Conservation (phyloP, 2,329 filamentous ascomycete genomes). For the Fusarium sp. region DNA sequence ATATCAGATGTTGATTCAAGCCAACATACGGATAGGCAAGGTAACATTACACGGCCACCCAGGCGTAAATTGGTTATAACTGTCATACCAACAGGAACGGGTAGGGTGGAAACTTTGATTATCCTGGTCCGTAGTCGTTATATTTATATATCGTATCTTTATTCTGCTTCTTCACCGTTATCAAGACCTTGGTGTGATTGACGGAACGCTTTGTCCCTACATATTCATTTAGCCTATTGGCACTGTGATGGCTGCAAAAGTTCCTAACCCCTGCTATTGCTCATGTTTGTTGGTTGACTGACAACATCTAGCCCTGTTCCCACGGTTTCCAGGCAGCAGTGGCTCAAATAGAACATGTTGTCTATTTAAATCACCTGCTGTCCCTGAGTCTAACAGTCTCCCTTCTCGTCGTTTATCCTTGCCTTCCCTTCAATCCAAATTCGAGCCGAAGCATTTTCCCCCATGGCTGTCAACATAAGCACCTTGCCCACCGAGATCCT, state of each 20-base stretch:
- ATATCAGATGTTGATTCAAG: no score
- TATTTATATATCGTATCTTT: no score
- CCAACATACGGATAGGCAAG: no score
- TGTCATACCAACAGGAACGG: no score
- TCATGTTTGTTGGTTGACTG: not conserved
- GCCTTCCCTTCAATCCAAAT: not conserved
- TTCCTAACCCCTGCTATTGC: not conserved
- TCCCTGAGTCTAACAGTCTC: not conserved
- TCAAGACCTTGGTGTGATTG: not conserved
- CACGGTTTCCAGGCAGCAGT: not conserved
- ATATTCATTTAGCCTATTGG: not conserved
- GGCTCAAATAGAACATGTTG: not conserved
- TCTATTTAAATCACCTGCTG: not conserved
- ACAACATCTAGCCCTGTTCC: not conserved
- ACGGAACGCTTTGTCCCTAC: not conserved
- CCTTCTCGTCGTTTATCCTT: not conserved
- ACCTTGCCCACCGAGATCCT: not conserved
- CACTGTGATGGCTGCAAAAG: not conserved
- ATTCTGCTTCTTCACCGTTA: no score
- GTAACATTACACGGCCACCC: no score
- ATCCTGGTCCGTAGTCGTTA: no score
- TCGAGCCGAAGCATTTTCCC: not conserved
- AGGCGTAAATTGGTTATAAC: no score
- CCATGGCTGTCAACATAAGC: not conserved
- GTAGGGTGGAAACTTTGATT: no score